Percentiles rank a stretch among this genome's conserved stretches.
Conservation (phyloP, 1,284 basidiomycete species). For the Irpex lacteus region DNA sequence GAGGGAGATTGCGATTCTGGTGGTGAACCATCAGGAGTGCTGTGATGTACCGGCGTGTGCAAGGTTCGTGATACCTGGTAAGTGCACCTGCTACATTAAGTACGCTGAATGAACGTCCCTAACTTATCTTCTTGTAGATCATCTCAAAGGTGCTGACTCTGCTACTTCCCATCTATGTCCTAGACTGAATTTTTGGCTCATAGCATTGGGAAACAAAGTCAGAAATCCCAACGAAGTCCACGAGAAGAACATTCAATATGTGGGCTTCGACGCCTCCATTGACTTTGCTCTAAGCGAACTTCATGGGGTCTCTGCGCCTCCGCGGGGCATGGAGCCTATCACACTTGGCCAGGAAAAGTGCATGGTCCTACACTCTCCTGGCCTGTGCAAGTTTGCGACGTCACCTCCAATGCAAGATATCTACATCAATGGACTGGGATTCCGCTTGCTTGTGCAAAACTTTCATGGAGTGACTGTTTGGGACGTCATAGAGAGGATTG, state of each 20-base stretch:
- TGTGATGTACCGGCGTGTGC: background rate
- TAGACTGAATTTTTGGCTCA: too few species aligned
- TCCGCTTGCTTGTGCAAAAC: background rate
- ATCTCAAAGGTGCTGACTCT: background rate
- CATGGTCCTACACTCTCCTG: background rate
- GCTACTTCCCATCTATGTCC: too few species aligned
- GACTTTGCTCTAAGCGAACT: background rate
- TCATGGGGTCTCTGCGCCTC: background rate
- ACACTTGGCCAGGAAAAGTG: background rate
- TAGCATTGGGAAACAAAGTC: background rate
- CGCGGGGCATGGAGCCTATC: background rate
- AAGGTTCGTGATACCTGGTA: background rate
- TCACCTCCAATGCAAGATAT: background rate
- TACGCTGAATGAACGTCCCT: background rate
- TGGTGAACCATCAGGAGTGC: background rate
- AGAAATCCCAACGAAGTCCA: background rate
- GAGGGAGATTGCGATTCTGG: slow-evolving; percentile 3
- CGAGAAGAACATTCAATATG: background rate
- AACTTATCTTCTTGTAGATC: background rate
- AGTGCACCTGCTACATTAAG: background rate
- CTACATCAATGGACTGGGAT: background rate
- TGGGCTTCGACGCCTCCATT: background rate
- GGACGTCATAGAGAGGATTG: slow-evolving; percentile 2
- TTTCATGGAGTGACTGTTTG: background rate
- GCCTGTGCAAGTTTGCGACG: slow-evolving; percentile 4